Evolutionary conservation across 805 yeast genomes (phyloP).

Genomic region (Pichia cabralensis): DNA sequence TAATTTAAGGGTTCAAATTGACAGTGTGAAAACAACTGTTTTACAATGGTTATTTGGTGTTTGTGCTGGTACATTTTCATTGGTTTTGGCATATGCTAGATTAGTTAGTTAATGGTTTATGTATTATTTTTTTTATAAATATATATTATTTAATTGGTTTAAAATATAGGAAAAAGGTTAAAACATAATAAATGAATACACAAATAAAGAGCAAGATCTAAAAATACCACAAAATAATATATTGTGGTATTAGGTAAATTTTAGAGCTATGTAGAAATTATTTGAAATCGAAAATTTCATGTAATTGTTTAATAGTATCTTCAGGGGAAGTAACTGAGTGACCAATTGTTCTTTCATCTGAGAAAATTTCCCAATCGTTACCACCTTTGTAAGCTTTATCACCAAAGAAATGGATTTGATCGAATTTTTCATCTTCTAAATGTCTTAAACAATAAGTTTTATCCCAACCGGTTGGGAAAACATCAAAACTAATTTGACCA

Average conservation of each 20-base stretch:
- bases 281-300: constrained; percentile 62
- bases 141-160: too few species aligned
- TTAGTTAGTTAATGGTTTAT: constrained; percentile 31
- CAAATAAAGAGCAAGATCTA: not conserved
- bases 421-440: constrained; percentile 75
- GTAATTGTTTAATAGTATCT: constrained; percentile 80
- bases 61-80: constrained; percentile 94
- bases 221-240: too few species aligned
- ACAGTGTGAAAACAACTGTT: constrained; percentile 90
- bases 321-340: constrained; percentile 85
- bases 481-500: constrained; percentile 98
- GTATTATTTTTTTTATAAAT: not conserved
- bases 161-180: too few species aligned
- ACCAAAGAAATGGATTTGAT: constrained; percentile 93
- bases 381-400: constrained; percentile 97
- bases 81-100: constrained; percentile 85
- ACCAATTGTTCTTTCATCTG: constrained; percentile 88
- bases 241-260: too few species aligned
- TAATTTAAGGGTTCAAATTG: constrained; percentile 91
- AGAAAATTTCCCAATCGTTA: constrained; percentile 95
- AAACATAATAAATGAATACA: not conserved
- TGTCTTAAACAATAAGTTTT: constrained; percentile 96
- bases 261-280: not conserved
- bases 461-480: constrained; percentile 99
- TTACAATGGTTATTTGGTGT: constrained; percentile 99